These are phyloP conservation scores for Taphrina pruni DNA, from an alignment of 1,139 yeast genomes.

Conservation along the genomic window DNA sequence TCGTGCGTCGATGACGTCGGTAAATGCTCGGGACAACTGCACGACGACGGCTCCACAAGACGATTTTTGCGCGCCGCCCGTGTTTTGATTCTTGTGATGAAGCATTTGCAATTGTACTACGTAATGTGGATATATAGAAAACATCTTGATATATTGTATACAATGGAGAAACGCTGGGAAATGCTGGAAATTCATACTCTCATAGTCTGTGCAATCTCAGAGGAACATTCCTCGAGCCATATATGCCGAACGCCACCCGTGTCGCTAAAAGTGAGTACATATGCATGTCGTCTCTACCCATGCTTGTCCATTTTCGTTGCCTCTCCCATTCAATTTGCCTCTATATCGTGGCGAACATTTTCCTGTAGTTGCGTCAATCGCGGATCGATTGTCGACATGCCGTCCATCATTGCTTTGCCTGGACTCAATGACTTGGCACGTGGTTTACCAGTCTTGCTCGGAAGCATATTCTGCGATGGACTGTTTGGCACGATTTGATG, in stretches of 20 bases:
- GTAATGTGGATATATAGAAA: too few relatives aligned
- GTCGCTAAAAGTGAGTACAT: not conserved
- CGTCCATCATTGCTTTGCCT: conserved; percentile 1
- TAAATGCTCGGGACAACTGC: not conserved
- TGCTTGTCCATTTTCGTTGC: not conserved
- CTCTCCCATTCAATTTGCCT: not conserved
- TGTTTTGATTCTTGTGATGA: conserved; percentile 16
- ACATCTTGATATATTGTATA: too few relatives aligned
- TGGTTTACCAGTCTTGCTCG: not conserved
- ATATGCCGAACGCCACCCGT: not conserved
- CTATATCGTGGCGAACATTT: not conserved
- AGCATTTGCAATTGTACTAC: not conserved
- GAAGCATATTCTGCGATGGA: not conserved
- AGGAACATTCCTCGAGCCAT: too few relatives aligned
- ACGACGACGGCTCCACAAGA: not conserved
- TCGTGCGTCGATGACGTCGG: not conserved
- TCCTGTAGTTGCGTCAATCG: conserved; percentile 14
- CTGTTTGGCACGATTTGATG: conserved; percentile 19
- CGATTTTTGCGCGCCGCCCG: not conserved
- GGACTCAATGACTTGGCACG: conserved; percentile 22
- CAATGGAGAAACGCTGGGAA: not conserved
- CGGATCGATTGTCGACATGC: conserved; percentile 19
- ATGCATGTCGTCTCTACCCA: not conserved
- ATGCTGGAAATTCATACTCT: not conserved
- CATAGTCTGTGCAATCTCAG: not conserved